phyloP scores from a whole-genome alignment of 2,329 filamentous ascomycete species.

The Akanthomyces lecanii region DNA sequence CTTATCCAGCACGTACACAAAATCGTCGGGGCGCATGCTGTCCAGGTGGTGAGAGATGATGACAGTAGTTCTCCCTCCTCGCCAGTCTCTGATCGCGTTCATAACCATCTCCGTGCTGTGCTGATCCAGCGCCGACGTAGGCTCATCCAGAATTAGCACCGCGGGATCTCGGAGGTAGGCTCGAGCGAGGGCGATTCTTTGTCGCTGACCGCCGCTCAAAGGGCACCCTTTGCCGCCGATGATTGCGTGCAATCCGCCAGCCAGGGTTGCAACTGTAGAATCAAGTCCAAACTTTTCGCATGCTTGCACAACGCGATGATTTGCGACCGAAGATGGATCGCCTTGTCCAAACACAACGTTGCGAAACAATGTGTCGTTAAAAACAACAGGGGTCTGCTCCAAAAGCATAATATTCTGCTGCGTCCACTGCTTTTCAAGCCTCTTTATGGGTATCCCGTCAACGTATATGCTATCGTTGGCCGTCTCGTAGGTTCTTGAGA shows the following conservation, averaged over 20 bases:
- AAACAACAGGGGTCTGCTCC: conserved; percentile 77
- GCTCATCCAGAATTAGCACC: conserved; percentile 82
- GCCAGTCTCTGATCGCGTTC: conserved; percentile 72
- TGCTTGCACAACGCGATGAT: conserved; percentile 55
- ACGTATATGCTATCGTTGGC: conserved; percentile 61
- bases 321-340: conserved; percentile 44
- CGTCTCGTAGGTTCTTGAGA: conserved; percentile 73
- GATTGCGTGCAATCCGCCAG: conserved; percentile 65
- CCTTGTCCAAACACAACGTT: conserved; percentile 72
- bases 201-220: conserved; percentile 31
- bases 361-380: conserved; percentile 71
- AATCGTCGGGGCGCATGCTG: conserved; percentile 69
- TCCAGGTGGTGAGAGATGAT: conserved; percentile 88
- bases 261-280: conserved; percentile 61
- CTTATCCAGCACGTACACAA: conserved; percentile 73
- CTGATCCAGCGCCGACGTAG: conserved; percentile 82
- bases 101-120: conserved; percentile 64
- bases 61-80: conserved; percentile 78
- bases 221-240: conserved; percentile 46
- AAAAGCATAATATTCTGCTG: conserved; percentile 73
- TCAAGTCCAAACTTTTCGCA: conserved; percentile 66
- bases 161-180: conserved; percentile 72
- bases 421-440: conserved; percentile 66
- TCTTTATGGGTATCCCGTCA: conserved; percentile 59
- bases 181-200: conserved; percentile 75